Conservation (phyloP, 805 yeast species). For the Candida xiaguanensis region DNA sequence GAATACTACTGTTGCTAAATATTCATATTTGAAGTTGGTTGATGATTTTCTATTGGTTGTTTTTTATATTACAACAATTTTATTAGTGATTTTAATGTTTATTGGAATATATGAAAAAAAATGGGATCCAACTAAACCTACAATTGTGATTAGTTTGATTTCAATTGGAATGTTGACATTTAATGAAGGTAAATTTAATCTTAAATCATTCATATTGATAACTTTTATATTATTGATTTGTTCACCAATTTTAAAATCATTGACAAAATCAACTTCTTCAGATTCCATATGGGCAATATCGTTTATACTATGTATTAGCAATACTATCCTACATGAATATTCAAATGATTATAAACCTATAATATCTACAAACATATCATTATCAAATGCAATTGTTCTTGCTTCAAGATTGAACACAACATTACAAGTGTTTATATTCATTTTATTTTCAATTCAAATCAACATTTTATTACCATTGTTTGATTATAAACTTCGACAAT, state of each 20-base stretch:
- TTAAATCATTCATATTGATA: constrained; percentile 68
- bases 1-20: constrained; percentile 68
- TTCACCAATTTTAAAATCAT: constrained; percentile 85
- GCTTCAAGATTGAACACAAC: constrained; percentile 83
- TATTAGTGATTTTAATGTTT: constrained; percentile 67
- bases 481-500: constrained; percentile 53
- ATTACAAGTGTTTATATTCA: constrained; percentile 76
- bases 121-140: constrained; percentile 50
- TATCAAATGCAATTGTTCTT: constrained; percentile 82
- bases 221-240: constrained; percentile 68
- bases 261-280: constrained; percentile 83
- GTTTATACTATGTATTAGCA: constrained; percentile 69
- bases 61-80: constrained; percentile 60
- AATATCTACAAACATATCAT: constrained; percentile 74
- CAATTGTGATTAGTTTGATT: constrained; percentile 21
- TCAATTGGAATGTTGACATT: constrained; percentile 32
- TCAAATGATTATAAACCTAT: constrained; percentile 50
- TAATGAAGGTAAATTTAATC: constrained; percentile 17
- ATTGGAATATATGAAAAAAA: constrained; percentile 48
- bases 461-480: constrained; percentile 73
- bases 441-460: constrained; percentile 66
- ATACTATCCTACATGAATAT: constrained; percentile 67
- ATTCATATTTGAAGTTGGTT: constrained; percentile 61
- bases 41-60: constrained; percentile 68
- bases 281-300: constrained; percentile 95